Base-by-base conservation (phyloP, 2,329 filamentous ascomycete genomes). In the Neoscytalidium dimidiatum region DNA sequence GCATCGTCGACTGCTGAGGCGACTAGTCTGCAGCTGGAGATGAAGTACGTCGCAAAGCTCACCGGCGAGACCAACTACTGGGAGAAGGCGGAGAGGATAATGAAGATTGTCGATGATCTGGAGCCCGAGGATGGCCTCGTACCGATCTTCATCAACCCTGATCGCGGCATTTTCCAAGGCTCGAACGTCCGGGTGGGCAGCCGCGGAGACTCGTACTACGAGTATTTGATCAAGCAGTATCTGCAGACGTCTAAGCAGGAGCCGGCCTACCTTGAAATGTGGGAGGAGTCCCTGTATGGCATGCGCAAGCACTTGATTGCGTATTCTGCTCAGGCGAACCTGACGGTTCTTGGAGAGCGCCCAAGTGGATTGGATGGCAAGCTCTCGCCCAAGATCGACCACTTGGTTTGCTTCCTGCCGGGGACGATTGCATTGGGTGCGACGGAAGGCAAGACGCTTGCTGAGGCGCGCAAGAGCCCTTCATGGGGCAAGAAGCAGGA, bases 151-250 rank as follows among this genome's bases (percentile, higher is more conserved):
- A 90, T 99, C 69, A 89, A 92, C 75, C 88, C 95, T 3, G 86
- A 88, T 29, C 88, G 82, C 13, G 95, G 95, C 64, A 81, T 87
- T 62, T 99, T 98, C 79, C 85, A 87, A 58, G 92, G 92, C 21
- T 80, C 88, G 21, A 96, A 97, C 73, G 94, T 99, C 72, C 91
- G 95, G 19, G 84, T 98, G 23, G 95, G 95, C 43, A 97, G 92
- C 75, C 88, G 95, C 67, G 95, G 95, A 51, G 95, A 99, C 81
- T 97, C 94, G 53, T 99, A 98, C 80, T 99, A 99, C 79, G 92
- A 99, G 80, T 99, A 99, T 77, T 87, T 99, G 58, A 96, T 98
- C 82, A 99, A 99, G 81, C 95, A 99, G 77, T 98, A 96, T 75
- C 84, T 97, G 21, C 95, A 99, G 78, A 99, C 95, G 13, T 92